Conservation (phyloP, 2,329 filamentous ascomycete genomes). For the Colletotrichum coccodes region DNA sequence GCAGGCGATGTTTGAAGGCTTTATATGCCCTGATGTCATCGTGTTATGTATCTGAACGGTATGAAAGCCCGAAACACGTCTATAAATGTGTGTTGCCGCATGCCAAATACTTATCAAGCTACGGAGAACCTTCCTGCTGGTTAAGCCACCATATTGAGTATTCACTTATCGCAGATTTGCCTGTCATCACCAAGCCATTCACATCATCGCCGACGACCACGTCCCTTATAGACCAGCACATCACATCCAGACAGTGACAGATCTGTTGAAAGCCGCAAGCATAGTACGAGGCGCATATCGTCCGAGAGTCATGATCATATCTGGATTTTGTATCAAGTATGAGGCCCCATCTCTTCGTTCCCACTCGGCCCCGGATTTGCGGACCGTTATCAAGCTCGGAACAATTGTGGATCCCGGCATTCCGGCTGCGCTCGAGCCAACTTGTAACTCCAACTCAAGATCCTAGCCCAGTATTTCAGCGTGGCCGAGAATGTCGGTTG, state of each 20-base stretch:
- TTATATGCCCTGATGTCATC: no score
- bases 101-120: no score
- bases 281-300: no score
- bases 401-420: slow-evolving; percentile 26
- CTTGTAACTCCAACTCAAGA: slow-evolving; percentile 23
- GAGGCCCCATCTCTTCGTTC: slow-evolving; percentile 15
- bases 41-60: no score
- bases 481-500: not conserved
- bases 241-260: not conserved
- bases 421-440: slow-evolving; percentile 31
- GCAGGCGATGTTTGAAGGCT: no score
- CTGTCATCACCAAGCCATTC: no score
- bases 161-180: no score
- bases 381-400: slow-evolving; percentile 20
- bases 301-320: not conserved
- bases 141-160: no score
- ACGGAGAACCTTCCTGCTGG: no score
- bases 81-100: no score
- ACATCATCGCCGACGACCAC: no score
- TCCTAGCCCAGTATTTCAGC: slow-evolving; percentile 3
- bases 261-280: not conserved
- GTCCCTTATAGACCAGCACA: not conserved
- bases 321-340: slow-evolving; percentile 17
- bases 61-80: no score
- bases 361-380: slow-evolving; percentile 28